phyloP scores from a whole-genome alignment of 1,284 basidiomycete species.

The Trametes versicolor region DNA sequence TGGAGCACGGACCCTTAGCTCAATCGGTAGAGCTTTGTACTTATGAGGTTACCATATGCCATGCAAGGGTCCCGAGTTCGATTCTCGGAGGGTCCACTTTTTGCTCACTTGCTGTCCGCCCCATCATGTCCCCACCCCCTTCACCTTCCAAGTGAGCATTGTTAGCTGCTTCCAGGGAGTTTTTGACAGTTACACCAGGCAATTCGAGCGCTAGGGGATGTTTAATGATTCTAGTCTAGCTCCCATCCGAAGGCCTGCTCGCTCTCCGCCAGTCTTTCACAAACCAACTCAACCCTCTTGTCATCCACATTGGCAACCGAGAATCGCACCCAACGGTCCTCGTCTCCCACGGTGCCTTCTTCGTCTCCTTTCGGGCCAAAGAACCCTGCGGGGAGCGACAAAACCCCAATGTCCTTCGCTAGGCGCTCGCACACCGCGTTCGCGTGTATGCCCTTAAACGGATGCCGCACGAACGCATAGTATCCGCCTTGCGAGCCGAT shows the following conservation, averaged over 20 bases:
- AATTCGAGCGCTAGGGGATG: too few relatives aligned
- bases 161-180: too few relatives aligned
- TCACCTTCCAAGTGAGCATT: too few relatives aligned
- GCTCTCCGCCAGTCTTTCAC: slow-evolving; percentile 60
- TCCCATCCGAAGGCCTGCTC: slow-evolving; percentile 42
- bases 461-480: slow-evolving; percentile 82
- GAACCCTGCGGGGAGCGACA: slow-evolving; percentile 76
- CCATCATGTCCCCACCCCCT: neutral
- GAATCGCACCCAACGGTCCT: slow-evolving; percentile 75
- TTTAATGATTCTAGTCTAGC: slow-evolving; percentile 28
- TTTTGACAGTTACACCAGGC: too few relatives aligned
- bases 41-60: slow-evolving; percentile 52
- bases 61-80: slow-evolving; percentile 61
- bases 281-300: slow-evolving; percentile 65
- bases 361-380: slow-evolving; percentile 56
- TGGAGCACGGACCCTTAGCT: slow-evolving; percentile 52
- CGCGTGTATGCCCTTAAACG: slow-evolving; percentile 62
- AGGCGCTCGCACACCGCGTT: slow-evolving; percentile 67
- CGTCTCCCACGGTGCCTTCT: slow-evolving; percentile 47
- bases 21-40: slow-evolving; percentile 61
- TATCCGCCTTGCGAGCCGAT: slow-evolving; percentile 77
- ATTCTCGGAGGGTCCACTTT: slow-evolving; percentile 57
- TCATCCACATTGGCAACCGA: slow-evolving; percentile 86
- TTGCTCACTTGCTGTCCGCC: neutral
- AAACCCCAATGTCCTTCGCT: slow-evolving; percentile 70